A percentile compares a stretch with the other conserved stretches of the same genome.
Conservation (phyloP, 1,284 basidiomycete species). For the Ustilago shanxiensis region DNA sequence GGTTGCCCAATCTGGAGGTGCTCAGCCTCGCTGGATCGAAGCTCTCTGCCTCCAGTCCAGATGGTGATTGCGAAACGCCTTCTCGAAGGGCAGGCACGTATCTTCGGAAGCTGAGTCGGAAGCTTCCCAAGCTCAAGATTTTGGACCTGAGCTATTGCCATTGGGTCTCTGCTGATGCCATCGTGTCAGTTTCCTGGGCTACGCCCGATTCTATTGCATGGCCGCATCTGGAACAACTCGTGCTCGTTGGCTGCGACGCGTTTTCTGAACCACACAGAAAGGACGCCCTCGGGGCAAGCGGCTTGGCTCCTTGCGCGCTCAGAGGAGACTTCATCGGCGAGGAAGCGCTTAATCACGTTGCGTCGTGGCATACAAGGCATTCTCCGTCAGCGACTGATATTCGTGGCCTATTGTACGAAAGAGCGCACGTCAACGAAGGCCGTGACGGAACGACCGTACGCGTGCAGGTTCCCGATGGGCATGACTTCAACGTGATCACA, state of each 20-base stretch:
- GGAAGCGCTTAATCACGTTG: slow-evolving; percentile 13
- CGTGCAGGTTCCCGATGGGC: too few relatives aligned
- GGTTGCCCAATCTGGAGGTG: slow-evolving; percentile 35
- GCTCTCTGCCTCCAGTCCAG: not conserved
- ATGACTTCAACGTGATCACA: too few relatives aligned
- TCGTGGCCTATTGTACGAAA: not conserved
- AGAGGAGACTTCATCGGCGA: not conserved
- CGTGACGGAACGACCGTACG: too few relatives aligned
- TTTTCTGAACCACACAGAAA: slow-evolving; percentile 8
- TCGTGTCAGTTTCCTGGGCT: slow-evolving; percentile 34
- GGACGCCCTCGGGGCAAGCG: not conserved
- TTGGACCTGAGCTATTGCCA: slow-evolving; percentile 47
- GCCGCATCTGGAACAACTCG: slow-evolving; percentile 24
- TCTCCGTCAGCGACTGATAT: slow-evolving; percentile 7
- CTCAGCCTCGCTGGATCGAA: slow-evolving; percentile 36
- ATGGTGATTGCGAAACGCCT: not conserved
- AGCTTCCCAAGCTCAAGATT: slow-evolving; percentile 19
- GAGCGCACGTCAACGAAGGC: too few relatives aligned
- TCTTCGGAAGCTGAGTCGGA: slow-evolving; percentile 38
- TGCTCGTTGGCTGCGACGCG: slow-evolving; percentile 24
- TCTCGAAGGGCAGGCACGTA: slow-evolving; percentile 22
- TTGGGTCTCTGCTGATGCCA: slow-evolving; percentile 36
- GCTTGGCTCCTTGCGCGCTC: not conserved
- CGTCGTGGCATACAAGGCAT: slow-evolving; percentile 29
- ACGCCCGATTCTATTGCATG: slow-evolving; percentile 6